phyloP scores from a whole-genome alignment of 139 green algal genomes.

The Mesostigma viride region DNA sequence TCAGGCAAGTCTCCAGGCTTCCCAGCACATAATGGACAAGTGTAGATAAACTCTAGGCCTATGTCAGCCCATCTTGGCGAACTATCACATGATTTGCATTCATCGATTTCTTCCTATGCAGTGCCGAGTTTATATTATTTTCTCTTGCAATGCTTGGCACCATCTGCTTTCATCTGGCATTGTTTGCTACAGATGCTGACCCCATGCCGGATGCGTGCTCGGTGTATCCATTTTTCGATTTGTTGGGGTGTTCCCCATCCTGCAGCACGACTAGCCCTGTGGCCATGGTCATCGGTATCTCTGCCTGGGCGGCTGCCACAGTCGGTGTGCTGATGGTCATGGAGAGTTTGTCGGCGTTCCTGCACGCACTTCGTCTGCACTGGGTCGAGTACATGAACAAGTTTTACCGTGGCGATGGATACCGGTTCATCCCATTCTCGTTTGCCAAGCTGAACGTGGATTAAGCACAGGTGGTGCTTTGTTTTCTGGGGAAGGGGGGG shows the following conservation, averaged over 20 bases:
- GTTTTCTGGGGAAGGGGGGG: too few relatives aligned
- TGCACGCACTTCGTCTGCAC: slow-evolving; percentile 94
- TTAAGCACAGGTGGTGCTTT: too few relatives aligned
- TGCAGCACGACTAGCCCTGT: slow-evolving; percentile 26
- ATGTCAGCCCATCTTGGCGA: too few relatives aligned
- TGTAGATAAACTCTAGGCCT: too few relatives aligned
- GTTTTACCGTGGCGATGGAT: slow-evolving; percentile 75
- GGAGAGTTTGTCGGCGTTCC: slow-evolving; percentile 92
- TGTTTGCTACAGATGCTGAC: too few relatives aligned
- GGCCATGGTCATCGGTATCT: slow-evolving; percentile 58
- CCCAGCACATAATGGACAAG: too few relatives aligned
- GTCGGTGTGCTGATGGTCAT: slow-evolving; percentile 96
- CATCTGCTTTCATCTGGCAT: too few relatives aligned
- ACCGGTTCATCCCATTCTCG: slow-evolving; percentile 76
- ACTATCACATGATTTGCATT: too few relatives aligned
- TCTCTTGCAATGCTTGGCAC: slow-evolving; percentile 4
- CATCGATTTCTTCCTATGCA: slow-evolving; percentile 25
- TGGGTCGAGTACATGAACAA: slow-evolving; percentile 69
- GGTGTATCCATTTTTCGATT: too few relatives aligned
- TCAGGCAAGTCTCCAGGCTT: slow-evolving; percentile 30
- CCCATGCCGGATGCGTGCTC: too few relatives aligned
- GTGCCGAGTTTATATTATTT: background rate
- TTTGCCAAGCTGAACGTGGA: slow-evolving; percentile 52
- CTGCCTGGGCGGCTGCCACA: slow-evolving; percentile 77
- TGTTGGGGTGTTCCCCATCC: too few relatives aligned